Evolutionary conservation across 2,329 filamentous ascomycete genomes (phyloP).

Genomic region (Cordyceps pruinosa): DNA sequence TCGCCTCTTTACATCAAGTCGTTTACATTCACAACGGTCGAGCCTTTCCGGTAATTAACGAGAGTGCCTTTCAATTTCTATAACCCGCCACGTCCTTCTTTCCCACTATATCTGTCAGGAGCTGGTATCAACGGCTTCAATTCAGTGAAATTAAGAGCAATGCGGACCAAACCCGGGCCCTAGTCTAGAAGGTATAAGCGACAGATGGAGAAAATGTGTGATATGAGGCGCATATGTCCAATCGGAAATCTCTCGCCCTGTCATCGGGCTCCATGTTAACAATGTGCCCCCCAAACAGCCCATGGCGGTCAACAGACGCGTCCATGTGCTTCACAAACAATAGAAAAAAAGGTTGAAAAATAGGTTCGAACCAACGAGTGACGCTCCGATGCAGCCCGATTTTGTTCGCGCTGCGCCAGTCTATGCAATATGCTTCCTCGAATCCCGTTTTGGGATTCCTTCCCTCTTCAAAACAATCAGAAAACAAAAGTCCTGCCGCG

Average conservation of each 20-base stretch:
- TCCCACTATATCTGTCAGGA: constrained; percentile 26
- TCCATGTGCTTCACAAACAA: background rate
- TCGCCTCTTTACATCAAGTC: too few relatives aligned
- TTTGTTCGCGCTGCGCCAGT: constrained; percentile 15
- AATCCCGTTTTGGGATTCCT: background rate
- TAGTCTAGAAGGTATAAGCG: constrained; percentile 29
- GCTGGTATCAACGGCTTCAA: constrained; percentile 22
- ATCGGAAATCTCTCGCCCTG: constrained; percentile 18
- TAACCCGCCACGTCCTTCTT: background rate
- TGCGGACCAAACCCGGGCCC: constrained; percentile 24
- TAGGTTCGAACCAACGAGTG: constrained; percentile 13
- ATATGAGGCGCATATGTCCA: constrained; percentile 28
- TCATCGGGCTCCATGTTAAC: constrained; percentile 17
- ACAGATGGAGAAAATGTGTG: constrained; percentile 20
- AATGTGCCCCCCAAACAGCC: background rate
- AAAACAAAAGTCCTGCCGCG: constrained; percentile 4
- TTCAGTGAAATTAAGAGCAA: constrained; percentile 17
- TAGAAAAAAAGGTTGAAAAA: background rate
- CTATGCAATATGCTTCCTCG: constrained; percentile 10
- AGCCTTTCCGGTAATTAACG: background rate
- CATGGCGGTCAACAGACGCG: background rate
- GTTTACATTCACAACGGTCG: background rate
- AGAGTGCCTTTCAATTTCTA: background rate
- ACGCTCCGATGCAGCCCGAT: constrained; percentile 13
- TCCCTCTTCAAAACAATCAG: background rate